Evolutionary conservation across 2,329 filamentous ascomycete genomes (phyloP).

Genomic region (Beauveria brongniartii): DNA sequence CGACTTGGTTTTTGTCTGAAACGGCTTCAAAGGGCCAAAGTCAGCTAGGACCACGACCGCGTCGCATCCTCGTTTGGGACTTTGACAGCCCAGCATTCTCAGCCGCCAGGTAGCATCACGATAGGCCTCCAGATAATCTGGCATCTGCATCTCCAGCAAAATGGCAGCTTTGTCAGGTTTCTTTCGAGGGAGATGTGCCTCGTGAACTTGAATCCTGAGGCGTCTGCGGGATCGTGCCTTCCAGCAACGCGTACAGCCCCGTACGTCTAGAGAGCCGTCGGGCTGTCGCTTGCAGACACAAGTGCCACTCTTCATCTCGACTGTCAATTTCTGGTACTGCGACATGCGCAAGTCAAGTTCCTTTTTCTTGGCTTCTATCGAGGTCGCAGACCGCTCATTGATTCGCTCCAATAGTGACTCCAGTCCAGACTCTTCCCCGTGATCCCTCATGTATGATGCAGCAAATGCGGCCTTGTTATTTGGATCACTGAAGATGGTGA

Average conservation of each 20-base stretch:
- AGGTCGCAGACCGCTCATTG: not conserved
- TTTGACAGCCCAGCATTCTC: not conserved
- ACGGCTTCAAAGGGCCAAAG: not conserved
- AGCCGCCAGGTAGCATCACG: slow-evolving; percentile 1
- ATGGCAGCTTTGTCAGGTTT: not conserved
- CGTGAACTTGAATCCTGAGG: not conserved
- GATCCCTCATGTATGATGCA: not conserved
- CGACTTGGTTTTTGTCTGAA: too few species aligned
- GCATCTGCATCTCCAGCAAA: not conserved
- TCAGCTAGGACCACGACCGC: not conserved
- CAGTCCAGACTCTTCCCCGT: not conserved
- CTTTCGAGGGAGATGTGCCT: not conserved
- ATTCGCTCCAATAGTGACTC: not conserved
- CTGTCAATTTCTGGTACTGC: not conserved
- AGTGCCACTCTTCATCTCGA: not conserved
- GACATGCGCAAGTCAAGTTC: not conserved
- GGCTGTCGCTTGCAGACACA: not conserved
- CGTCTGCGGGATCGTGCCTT: not conserved
- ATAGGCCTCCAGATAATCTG: not conserved
- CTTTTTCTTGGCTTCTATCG: not conserved
- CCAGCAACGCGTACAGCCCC: not conserved
- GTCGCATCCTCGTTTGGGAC: not conserved
- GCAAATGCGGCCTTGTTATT: not conserved
- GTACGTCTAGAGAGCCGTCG: not conserved
- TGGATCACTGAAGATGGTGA: not conserved